Percentiles rank a stretch among this genome's conserved stretches.
Evolutionary conservation across 2,329 filamentous ascomycete genomes (phyloP).

Genomic region (Dactylellina cionopaga): DNA sequence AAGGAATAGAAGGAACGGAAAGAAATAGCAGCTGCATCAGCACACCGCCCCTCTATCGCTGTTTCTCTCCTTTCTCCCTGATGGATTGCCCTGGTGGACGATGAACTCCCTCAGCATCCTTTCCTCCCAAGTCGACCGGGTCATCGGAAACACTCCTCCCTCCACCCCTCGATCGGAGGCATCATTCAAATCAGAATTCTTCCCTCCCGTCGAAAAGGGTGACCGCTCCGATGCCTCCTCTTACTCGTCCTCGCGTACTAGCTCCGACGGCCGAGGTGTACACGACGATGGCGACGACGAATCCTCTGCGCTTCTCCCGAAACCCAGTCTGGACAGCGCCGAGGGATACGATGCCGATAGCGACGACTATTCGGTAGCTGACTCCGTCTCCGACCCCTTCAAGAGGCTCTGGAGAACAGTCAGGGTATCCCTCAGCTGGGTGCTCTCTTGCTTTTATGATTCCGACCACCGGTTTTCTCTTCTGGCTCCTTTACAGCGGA

Average conservation of each 20-base stretch:
- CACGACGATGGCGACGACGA: constrained; percentile 61
- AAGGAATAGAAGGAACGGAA: no score
- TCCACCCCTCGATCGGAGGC: constrained; percentile 59
- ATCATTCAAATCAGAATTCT: constrained; percentile 66
- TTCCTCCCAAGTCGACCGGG: constrained; percentile 75
- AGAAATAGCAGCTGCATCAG: no score
- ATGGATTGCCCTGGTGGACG: constrained; percentile 67
- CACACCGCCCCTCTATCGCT: constrained; percentile 17
- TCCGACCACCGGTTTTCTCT: constrained; percentile 81
- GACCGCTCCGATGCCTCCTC: constrained; percentile 60
- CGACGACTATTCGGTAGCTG: constrained; percentile 17
- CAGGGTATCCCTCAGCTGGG: constrained; percentile 66
- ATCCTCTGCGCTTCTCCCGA: constrained; percentile 55
- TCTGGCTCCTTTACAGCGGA: constrained; percentile 72
- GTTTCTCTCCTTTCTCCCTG: constrained; percentile 56
- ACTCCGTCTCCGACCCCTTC: constrained; percentile 4
- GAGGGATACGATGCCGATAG: constrained; percentile 57
- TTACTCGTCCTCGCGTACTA: constrained; percentile 54
- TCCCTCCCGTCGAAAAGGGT: constrained; percentile 57
- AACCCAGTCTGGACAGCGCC: constrained; percentile 56
- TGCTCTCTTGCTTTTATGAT: constrained; percentile 84
- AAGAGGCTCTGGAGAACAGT: constrained; percentile 47
- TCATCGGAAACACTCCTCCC: constrained; percentile 68
- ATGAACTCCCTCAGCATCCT: constrained; percentile 99
- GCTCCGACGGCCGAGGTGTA: constrained; percentile 56